Base-by-base conservation (phyloP, 129 eudicot genomes). In the Artemisia annua region DNA sequence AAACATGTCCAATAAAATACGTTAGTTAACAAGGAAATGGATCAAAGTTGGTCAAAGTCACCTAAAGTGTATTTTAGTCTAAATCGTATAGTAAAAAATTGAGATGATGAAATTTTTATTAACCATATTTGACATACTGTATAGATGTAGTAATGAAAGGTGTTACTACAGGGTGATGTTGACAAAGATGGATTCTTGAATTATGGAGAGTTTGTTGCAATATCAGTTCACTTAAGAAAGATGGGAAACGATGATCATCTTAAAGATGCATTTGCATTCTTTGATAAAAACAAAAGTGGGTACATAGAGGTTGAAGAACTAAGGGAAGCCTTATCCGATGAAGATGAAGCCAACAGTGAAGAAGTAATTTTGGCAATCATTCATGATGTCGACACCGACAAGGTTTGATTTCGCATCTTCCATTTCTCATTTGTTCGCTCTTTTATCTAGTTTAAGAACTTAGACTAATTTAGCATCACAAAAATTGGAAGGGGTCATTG, bases 241-340 rank as follows among this genome's bases (percentile, higher is more conserved):
- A 82, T 94, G 98, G 98, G 93, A 0, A 94, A 77, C 24, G 98
- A 94, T 70, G 98, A 90, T 35, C 98, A 94, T 79, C 83, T 90
- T 22, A 85, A 66, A 15, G 87, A 91, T 68, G 92, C 98, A n/a
- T 94, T 94, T 69, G 88, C 78, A 5, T 94, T 89, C 73, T 94
- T 94, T 64, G 98, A 94, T 73, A 83, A 74, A 64, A 86, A 94
- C 80, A 35, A 83, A 72, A 94, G 80, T 75, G 96, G 97, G 18
- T 94, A 82, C 67, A 90, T 94, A 46, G 98, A 94, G 81, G 73
- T 94, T 66, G 96, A 94, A 49, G 98, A 94, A 81, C 80, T 94
- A 44, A 86, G 96, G 85, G 87, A 84, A 43, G 89, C 97, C 26
- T 79, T 94, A 63, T 80, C 83, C n/a, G 92, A 94, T 69, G 98